Percentiles rank a stretch among this genome's conserved stretches.
phyloP scores from a whole-genome alignment of 1,284 basidiomycete genomes.

The Wolfiporia cocos region DNA sequence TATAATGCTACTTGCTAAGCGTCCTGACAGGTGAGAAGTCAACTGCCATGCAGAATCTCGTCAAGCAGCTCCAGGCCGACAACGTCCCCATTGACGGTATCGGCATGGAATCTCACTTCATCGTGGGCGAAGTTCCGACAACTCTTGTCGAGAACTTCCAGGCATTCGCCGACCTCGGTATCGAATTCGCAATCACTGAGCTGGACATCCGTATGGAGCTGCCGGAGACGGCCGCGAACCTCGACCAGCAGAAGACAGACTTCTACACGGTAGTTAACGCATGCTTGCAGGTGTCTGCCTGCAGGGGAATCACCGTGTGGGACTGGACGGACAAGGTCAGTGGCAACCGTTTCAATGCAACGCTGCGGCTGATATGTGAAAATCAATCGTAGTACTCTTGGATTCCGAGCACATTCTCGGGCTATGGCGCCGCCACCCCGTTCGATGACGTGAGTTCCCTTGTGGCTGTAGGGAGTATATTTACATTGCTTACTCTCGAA shows the following conservation, averaged over 20 bases:
- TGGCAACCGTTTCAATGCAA: background rate
- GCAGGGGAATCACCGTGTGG: conserved; percentile 45
- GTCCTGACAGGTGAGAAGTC: conserved; percentile 31
- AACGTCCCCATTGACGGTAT: conserved; percentile 43
- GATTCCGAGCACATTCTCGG: conserved; percentile 28
- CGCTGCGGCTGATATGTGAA: background rate
- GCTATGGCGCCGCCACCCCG: conserved; percentile 28
- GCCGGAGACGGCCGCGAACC: conserved; percentile 37
- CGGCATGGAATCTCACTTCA: conserved; percentile 45
- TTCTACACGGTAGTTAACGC: conserved; percentile 39
- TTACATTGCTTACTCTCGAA: background rate
- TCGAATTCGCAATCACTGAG: conserved; percentile 52
- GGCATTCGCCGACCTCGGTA: conserved; percentile 40
- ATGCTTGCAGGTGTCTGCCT: conserved; percentile 35
- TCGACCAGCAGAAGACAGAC: conserved; percentile 43
- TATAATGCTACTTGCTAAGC: background rate
- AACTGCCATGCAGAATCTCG: conserved; percentile 38
- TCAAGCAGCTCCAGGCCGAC: conserved; percentile 33
- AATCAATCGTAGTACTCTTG: conserved; percentile 24
- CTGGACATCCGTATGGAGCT: conserved; percentile 48
- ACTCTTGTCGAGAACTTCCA: conserved; percentile 35
- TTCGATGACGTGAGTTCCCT: conserved; percentile 25
- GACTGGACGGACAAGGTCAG: conserved; percentile 38
- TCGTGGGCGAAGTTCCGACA: conserved; percentile 39
- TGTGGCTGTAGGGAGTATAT: background rate